phyloP scores from a whole-genome alignment of 805 yeast genomes.

The Metschnikowia cubensis region DNA sequence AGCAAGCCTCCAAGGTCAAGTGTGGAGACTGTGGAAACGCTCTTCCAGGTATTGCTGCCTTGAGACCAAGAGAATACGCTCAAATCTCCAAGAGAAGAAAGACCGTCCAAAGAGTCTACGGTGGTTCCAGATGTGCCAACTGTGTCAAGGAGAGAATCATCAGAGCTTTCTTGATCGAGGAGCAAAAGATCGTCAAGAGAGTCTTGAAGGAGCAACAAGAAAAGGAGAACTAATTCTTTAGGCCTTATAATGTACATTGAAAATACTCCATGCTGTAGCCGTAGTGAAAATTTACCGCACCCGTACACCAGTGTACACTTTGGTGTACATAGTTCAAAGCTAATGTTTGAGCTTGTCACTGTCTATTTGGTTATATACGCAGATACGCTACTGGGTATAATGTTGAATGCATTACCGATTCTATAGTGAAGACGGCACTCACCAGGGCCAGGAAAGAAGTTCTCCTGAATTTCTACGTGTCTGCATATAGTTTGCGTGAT shows the following conservation, averaged over 20 bases:
- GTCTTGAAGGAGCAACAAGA: slow-evolving; percentile 95
- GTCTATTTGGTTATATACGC: too few species aligned
- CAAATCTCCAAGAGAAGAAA: slow-evolving; percentile 91
- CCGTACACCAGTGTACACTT: neutral
- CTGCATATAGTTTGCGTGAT: too few species aligned
- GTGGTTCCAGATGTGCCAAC: slow-evolving; percentile 98
- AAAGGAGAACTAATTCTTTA: slow-evolving; percentile 52
- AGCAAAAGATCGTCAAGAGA: slow-evolving; percentile 99
- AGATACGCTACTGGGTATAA: too few species aligned
- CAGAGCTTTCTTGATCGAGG: slow-evolving; percentile 99
- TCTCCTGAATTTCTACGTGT: too few species aligned
- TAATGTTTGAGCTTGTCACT: too few species aligned
- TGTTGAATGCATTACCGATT: too few species aligned
- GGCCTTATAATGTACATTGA: slow-evolving; percentile 15
- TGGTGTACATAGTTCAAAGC: too few species aligned
- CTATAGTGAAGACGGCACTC: too few species aligned
- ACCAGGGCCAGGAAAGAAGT: too few species aligned
- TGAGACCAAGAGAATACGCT: slow-evolving; percentile 99
- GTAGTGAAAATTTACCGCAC: neutral
- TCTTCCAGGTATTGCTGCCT: slow-evolving; percentile 84
- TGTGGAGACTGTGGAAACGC: slow-evolving; percentile 85
- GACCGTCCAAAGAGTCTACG: slow-evolving; percentile 99
- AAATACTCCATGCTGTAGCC: neutral
- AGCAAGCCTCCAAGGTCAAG: slow-evolving; percentile 80
- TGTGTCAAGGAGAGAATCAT: slow-evolving; percentile 99